A percentile compares a stretch with the other conserved stretches of the same genome.
Conservation (phyloP, 2,329 filamentous ascomycete genomes). For the Cordyceps cateniannulata region DNA sequence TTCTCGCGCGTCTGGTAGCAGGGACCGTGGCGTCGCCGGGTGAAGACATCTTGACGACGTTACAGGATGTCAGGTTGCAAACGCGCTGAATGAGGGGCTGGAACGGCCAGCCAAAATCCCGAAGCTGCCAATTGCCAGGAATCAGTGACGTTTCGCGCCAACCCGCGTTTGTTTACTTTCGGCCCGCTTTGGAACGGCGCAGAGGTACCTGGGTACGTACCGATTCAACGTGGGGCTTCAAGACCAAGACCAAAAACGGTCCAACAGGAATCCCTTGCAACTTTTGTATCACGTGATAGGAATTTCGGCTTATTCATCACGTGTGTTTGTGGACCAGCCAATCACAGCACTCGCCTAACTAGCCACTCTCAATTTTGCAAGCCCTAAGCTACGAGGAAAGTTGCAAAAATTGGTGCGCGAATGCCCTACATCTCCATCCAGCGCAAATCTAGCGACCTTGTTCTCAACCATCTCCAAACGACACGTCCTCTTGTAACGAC, state of each 20-base stretch:
- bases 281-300: slow-evolving; percentile 9
- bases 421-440: slow-evolving; percentile 32
- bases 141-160: slow-evolving; percentile 21
- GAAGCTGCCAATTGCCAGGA: background rate
- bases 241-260: background rate
- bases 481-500: slow-evolving; percentile 34
- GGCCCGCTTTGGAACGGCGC: slow-evolving; percentile 1
- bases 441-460: slow-evolving; percentile 30
- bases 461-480: slow-evolving; percentile 30
- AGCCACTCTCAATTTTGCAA: slow-evolving; percentile 34
- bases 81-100: slow-evolving; percentile 8
- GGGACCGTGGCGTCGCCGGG: slow-evolving; percentile 42
- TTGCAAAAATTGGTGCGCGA: slow-evolving; percentile 28
- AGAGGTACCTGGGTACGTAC: slow-evolving; percentile 18
- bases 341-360: slow-evolving; percentile 21
- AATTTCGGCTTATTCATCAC: slow-evolving; percentile 21
- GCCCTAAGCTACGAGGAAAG: slow-evolving; percentile 31
- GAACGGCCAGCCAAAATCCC: background rate
- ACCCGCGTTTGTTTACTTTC: slow-evolving; percentile 35
- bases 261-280: background rate
- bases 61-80: slow-evolving; percentile 12
- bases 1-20: slow-evolving; percentile 54
- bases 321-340: slow-evolving; percentile 17
- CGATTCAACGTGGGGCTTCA: slow-evolving; percentile 1
- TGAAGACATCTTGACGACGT: slow-evolving; percentile 25